Conservation (phyloP, 1,284 basidiomycete species). For the Puccinia novopanici region DNA sequence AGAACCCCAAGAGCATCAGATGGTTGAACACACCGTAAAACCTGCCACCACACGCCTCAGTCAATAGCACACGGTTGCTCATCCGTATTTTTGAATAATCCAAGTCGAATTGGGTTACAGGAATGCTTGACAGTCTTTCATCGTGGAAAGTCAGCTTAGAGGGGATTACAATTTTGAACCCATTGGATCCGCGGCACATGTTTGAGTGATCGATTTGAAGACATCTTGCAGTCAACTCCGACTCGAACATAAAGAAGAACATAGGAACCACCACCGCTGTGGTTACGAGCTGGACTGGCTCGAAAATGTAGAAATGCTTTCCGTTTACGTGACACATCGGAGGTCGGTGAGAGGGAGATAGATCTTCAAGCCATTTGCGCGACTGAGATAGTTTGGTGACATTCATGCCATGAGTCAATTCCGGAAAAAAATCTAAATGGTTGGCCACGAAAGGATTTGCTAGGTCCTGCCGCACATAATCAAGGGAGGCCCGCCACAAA, state of each 20-base stretch:
- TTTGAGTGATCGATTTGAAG: background rate
- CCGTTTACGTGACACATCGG: background rate
- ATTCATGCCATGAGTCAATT: background rate
- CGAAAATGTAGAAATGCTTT: slow-evolving; percentile 21
- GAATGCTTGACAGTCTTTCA: background rate
- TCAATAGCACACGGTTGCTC: background rate
- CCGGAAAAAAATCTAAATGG: background rate
- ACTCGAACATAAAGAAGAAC: background rate
- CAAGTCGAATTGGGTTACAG: background rate
- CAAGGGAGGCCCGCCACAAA: too few relatives aligned
- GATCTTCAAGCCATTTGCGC: background rate
- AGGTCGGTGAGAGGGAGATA: background rate
- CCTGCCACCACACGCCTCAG: background rate
- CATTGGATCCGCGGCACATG: background rate
- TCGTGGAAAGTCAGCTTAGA: background rate
- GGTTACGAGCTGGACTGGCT: background rate
- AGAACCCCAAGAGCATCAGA: too few relatives aligned
- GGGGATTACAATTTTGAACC: background rate
- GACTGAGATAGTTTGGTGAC: background rate
- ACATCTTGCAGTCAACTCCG: background rate
- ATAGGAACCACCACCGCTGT: background rate
- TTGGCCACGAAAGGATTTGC: background rate
- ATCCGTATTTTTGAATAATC: background rate
- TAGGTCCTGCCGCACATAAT: background rate
- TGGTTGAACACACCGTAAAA: background rate